Base-by-base conservation (phyloP, 2,329 filamentous ascomycete species). In the Epichloe typhina region DNA sequence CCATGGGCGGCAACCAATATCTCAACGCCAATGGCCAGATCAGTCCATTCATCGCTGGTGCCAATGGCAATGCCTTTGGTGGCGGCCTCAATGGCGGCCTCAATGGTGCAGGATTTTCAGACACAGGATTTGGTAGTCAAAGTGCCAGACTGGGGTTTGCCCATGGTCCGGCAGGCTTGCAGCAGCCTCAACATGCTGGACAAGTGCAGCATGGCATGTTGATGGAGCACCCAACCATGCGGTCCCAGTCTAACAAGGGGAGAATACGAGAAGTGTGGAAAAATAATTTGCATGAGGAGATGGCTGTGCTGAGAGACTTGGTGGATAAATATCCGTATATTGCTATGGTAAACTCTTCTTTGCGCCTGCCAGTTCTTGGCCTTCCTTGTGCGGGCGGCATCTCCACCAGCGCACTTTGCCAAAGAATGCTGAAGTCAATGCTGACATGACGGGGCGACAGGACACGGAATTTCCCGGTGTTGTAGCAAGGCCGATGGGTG, bases 401-500 rank as follows among this genome's bases (percentile, higher is more conserved):
- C 8, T 4, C 13, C 38, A 21, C 13, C 7, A 35, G 26, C 19
- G 40, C 40, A 19, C 41, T 33, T 12, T 8, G 39, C 12, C 12
- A 31, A 33, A 46, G 2, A 8, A 8, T 31, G 6, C 36, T 35
- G 33, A 44, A 26, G 35, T 48, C 43, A 4, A 39, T 17, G 48
- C 55, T 57, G 43, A 56, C 48, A 46, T 37, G 44, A 36, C 50
- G n/a, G 42, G 26, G 44, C 53, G 42, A 48, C 64, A 95, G 90
- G 93, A 98, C 65, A 96, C 93, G 23, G 91, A 97, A 65, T 98
- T 98, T 60, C 93, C 93, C n/a, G 93, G 93, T 52, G 89, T 98
- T 49, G 91, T 98, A 49, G 88, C 91, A 26, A 81, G 93, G 58
- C 93, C 93, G 2, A 97, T 98, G 76, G 93, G 93, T 46, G 82